Evolutionary conservation across 2,329 filamentous ascomycete species (phyloP).

Genomic region (Trichoderma sp.): DNA sequence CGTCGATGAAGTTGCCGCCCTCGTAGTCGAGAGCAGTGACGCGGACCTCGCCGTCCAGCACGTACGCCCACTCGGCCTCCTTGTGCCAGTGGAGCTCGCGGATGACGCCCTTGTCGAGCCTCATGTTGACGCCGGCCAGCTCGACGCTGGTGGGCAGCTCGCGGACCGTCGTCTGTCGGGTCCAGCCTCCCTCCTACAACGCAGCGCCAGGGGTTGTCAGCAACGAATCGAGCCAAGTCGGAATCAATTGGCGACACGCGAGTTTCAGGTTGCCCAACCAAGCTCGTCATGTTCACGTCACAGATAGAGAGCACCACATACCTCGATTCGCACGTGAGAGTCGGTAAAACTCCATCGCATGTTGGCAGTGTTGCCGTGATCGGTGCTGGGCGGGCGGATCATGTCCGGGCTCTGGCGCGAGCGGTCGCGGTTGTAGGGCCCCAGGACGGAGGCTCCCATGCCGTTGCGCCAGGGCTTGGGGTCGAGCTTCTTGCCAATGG

Average conservation of each 20-base stretch:
- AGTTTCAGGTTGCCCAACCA: not conserved
- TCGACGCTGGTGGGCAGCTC: slow-evolving; percentile 68
- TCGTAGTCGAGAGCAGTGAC: slow-evolving; percentile 75
- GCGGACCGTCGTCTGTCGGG: slow-evolving; percentile 69
- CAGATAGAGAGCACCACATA: slow-evolving; percentile 37
- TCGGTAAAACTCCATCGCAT: slow-evolving; percentile 73
- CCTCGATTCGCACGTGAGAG: slow-evolving; percentile 65
- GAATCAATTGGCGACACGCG: not conserved
- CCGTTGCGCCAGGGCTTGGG: slow-evolving; percentile 68
- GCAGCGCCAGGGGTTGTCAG: not conserved
- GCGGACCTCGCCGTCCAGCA: slow-evolving; percentile 69
- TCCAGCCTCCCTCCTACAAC: slow-evolving; percentile 71
- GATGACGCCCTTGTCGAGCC: slow-evolving; percentile 70
- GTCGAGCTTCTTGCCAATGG: slow-evolving; percentile 61
- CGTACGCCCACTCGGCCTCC: slow-evolving; percentile 77
- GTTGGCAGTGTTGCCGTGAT: slow-evolving; percentile 70
- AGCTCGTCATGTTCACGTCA: too few species aligned
- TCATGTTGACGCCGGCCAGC: slow-evolving; percentile 77
- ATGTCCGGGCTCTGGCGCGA: slow-evolving; percentile 72
- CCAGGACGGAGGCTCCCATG: slow-evolving; percentile 65
- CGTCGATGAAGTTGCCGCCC: slow-evolving; percentile 75
- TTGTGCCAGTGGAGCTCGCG: slow-evolving; percentile 82
- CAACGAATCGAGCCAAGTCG: not conserved
- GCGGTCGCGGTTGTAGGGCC: slow-evolving; percentile 69
- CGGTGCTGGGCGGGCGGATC: slow-evolving; percentile 71